Conservation (phyloP, 164 flowering plant species). For the Liquidambar formosana region DNA sequence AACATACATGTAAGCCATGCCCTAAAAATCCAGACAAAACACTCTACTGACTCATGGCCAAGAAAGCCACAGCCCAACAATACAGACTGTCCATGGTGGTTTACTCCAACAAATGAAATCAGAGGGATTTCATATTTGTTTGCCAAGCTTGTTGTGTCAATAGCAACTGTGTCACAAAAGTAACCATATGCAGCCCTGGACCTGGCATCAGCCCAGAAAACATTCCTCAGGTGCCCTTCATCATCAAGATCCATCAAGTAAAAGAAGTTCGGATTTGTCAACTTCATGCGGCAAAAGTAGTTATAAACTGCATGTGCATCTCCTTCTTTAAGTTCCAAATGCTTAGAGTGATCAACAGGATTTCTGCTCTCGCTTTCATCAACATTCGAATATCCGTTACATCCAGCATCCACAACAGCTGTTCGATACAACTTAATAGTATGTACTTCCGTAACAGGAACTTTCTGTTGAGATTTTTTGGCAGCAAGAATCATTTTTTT, state of each 20-base stretch:
- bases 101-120: slow-evolving; percentile 41
- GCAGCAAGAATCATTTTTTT: slow-evolving; percentile 41
- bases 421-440: slow-evolving; percentile 38
- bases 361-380: slow-evolving; percentile 19
- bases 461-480: slow-evolving; percentile 24
- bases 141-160: slow-evolving; percentile 43
- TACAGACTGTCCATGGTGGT: slow-evolving; percentile 45
- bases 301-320: slow-evolving; percentile 43
- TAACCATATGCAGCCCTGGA: slow-evolving; percentile 31
- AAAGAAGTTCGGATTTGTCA: slow-evolving; percentile 42
- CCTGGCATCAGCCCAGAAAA: slow-evolving; percentile 53
- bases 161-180: slow-evolving; percentile 34
- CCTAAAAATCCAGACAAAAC: slow-evolving; percentile 41
- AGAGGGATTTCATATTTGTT: slow-evolving; percentile 43
- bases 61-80: slow-evolving; percentile 48
- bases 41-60: slow-evolving; percentile 35
- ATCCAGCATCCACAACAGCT: slow-evolving; percentile 21
- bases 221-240: slow-evolving; percentile 39
- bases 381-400: slow-evolving; percentile 16
- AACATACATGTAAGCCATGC: slow-evolving; percentile 41
- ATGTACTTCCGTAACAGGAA: slow-evolving; percentile 33
- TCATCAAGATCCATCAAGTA: too few relatives aligned
- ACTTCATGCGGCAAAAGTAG: slow-evolving; percentile 45
- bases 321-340: slow-evolving; percentile 43
- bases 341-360: slow-evolving; percentile 33